Evolutionary conservation across 192 early-diverging fungal genomes (phyloP), one percentile per base, ranked within the genome.

Genomic region (Coemansia sp.): DNA sequence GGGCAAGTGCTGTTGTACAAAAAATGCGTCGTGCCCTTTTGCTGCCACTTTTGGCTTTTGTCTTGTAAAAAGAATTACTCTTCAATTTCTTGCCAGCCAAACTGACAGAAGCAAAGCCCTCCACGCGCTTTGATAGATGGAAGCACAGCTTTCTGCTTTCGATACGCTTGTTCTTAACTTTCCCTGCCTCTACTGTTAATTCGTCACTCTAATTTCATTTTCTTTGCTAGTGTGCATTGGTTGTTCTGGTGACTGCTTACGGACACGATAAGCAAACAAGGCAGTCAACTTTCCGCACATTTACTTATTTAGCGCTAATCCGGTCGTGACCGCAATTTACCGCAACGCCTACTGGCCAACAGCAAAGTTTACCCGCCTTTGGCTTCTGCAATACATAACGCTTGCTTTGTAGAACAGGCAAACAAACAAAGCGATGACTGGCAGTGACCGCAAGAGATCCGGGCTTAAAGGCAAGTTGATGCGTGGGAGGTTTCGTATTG

Each of bases 381-480:
- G 17, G n/a, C 48, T 19, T 19, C 48, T 19, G 22, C 48, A 49
- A 15, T 49, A 19, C 17, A 17, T 19, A 17, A 8, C 17, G n/a
- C 17, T 17, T 19, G n/a, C 46, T 48, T 17, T 17, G 17, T 48
- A 48, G 46, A 48, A 48, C 46, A 5, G 7, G 48, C 48, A 49
- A 19, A 21, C 14, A 6, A 46, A 15, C 46, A n/a, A 19, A 19
- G 11, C 17, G 36, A 75, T 75, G 72, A 57, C 66, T 10, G 67
- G 62, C 17, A 36, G 54, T 21, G 67, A 75, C 54, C 66, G 58
- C 52, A 75, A 75, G 46, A 60, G 59, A 58, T 55, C 62, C 14
- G 63, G 67, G 31, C 64, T 75, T 50, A 75, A 75, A 69, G 73
- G 72, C 64, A 75, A 69, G 59, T 68, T 20, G 44, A 56, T 21